Percentiles rank a stretch among this genome's conserved stretches.
Evolutionary conservation across 1,139 yeast genomes (phyloP).

Genomic region (Zygosaccharomyces sapae): DNA sequence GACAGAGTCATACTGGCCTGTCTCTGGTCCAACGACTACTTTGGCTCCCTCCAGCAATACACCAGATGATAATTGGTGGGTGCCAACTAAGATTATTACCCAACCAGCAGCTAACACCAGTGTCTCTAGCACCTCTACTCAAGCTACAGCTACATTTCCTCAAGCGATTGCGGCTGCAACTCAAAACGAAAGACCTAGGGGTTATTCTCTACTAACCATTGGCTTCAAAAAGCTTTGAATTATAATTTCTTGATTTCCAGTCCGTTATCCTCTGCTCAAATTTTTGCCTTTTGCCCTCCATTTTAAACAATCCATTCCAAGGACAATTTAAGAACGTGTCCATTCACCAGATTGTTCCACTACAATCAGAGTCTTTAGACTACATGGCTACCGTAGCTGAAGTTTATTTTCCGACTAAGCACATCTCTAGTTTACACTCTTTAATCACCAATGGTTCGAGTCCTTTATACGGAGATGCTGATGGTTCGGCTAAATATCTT

Average conservation of each 20-base stretch:
- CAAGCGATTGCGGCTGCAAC: constrained; percentile 55
- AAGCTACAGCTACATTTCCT: constrained; percentile 51
- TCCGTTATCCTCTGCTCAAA: constrained; percentile 68
- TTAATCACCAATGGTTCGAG: constrained; percentile 46
- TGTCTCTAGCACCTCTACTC: constrained; percentile 33
- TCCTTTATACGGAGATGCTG: constrained; percentile 48
- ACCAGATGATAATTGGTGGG: constrained; percentile 35
- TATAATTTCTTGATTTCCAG: constrained; percentile 67
- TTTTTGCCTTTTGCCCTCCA: constrained; percentile 64
- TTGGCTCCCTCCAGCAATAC: constrained; percentile 10
- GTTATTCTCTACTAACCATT: constrained; percentile 57
- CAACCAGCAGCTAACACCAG: constrained; percentile 32
- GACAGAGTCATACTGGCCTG: constrained; percentile 3
- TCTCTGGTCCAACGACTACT: no score
- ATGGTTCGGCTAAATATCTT: constrained; percentile 45
- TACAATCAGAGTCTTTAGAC: constrained; percentile 43
- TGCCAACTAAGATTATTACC: constrained; percentile 36
- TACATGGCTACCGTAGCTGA: constrained; percentile 75
- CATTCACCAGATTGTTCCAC: constrained; percentile 63
- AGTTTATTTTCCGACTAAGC: constrained; percentile 60
- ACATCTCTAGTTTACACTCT: constrained; percentile 44
- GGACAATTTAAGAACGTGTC: constrained; percentile 41
- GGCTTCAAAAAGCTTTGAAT: constrained; percentile 70
- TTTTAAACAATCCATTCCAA: constrained; percentile 51
- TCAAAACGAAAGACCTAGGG: constrained; percentile 28